Evolutionary conservation across 306 rosid species (phyloP).

Genomic region (Medicago truncatula): DNA sequence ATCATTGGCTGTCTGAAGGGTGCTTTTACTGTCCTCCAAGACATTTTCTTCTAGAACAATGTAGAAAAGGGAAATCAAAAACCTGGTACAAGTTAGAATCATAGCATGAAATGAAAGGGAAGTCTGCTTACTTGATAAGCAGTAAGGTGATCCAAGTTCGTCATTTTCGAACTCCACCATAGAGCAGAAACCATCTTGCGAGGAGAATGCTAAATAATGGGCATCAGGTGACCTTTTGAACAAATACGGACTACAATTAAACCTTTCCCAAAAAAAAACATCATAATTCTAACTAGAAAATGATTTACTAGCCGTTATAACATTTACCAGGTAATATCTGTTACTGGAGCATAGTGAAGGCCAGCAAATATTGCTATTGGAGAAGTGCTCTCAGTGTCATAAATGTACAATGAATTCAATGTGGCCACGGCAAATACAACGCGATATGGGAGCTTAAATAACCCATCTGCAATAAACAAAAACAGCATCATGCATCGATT

Average conservation of each 20-base stretch:
- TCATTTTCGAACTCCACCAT: conserved; percentile 78
- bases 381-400: conserved; percentile 78
- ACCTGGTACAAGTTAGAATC: background rate
- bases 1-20: conserved; percentile 42
- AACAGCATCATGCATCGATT: conserved; percentile 23
- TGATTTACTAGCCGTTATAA: conserved; percentile 30
- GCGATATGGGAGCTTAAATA: conserved; percentile 90
- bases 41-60: conserved; percentile 52
- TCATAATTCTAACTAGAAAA: conserved; percentile 35
- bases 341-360: conserved; percentile 92
- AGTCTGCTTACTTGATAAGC: conserved; percentile 53
- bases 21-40: conserved; percentile 35
- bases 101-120: conserved; percentile 15
- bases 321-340: conserved; percentile 86
- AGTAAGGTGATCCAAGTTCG: conserved; percentile 78
- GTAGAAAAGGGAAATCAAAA: conserved; percentile 17
- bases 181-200: conserved; percentile 96
- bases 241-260: conserved; percentile 41
- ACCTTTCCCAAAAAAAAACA: conserved; percentile 17
- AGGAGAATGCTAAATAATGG: conserved; percentile 78
- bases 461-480: conserved; percentile 62
- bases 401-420: conserved; percentile 81
- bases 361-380: conserved; percentile 86
- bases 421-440: conserved; percentile 86
- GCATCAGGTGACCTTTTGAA: conserved; percentile 84